Base-by-base conservation (phyloP, 441 rosid genomes). In the Rhodomyrtus psidioides region DNA sequence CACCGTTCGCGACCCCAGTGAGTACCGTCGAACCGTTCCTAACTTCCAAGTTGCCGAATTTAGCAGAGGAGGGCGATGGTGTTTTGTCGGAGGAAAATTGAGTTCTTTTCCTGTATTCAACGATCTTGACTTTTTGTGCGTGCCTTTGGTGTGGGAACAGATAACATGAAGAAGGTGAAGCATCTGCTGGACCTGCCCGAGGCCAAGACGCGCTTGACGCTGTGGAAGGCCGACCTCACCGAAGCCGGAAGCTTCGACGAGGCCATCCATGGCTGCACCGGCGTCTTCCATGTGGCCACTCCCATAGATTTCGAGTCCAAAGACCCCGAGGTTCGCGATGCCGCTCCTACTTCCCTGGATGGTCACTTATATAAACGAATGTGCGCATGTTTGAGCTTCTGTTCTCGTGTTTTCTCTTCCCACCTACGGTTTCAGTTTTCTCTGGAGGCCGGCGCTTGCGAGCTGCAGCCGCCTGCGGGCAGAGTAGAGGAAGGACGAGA, bases 231-330 rank as follows among this genome's bases (percentile, higher is more conserved):
- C 7, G 96, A 96, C 86, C 93, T 96, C 27, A 86, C 91, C 6
- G 92, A 89, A 0, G 93, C 92, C 26, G 96, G 97, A 82, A 96
- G 98, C 91, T 96, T 92, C 60, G 94, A 95, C 81, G 95, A 93
- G 9, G 92, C 97, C 5, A 94, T 95, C 58, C 84, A 90, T 13
- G 98, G 98, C 10, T 96, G 98, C 85, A 83, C 86, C 5, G 98
- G 99, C 10, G 98, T 96, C 23, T 96, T 95, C 85, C 98, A 96
- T 85, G 96, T 95, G 9, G 99, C 99, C 51, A 96, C 99, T 6
- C 99, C 98, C 39, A 96, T 96, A 98, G 98, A 95, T 88, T 97
- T 97, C 84, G 97, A 95, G 84, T 93, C 98, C 84, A 92, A 91
- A 86, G 99, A 97, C 82, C 99, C 98, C 15, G 96, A 97, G 93